A percentile compares a stretch with the other conserved stretches of the same genome.
Conservation (phyloP, 768 basidiomycete genomes). For the Gelatoporia subvermispora region DNA sequence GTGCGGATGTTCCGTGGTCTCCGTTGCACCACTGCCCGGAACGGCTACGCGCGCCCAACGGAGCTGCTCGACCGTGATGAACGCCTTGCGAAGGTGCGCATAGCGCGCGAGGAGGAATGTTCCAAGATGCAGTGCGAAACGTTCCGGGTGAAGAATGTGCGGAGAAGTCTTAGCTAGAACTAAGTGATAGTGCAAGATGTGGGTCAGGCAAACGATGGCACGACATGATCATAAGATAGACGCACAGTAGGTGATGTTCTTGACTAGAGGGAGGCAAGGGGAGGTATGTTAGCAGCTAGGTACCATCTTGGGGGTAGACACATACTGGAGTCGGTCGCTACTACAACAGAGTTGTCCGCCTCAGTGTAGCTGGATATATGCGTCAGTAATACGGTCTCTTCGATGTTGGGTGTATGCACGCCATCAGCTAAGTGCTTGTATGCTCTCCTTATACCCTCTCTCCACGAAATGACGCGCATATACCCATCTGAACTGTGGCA, state of each 20-base stretch:
- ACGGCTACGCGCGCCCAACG: constrained; percentile 80
- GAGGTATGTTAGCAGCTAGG: neutral
- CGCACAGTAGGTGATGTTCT: constrained; percentile 37
- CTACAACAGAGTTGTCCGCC: constrained; percentile 83
- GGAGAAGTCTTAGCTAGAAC: constrained; percentile 88
- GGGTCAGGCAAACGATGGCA: neutral
- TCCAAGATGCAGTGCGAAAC: constrained; percentile 84
- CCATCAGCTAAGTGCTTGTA: too few species aligned
- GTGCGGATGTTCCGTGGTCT: constrained; percentile 59
- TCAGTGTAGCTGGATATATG: constrained; percentile 63
- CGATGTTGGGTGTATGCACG: too few species aligned
- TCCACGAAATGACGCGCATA: too few species aligned
- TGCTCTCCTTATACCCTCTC: too few species aligned
- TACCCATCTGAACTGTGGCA: too few species aligned
- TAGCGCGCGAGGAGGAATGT: constrained; percentile 81
- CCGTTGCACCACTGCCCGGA: constrained; percentile 18
- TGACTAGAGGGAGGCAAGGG: constrained; percentile 22
- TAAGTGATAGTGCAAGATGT: constrained; percentile 20
- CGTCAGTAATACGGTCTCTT: too few species aligned
- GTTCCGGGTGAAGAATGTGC: constrained; percentile 75
- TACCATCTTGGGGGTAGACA: neutral
- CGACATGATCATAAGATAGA: constrained; percentile 1
- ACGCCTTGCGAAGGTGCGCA: constrained; percentile 64
- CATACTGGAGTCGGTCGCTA: constrained; percentile 90
- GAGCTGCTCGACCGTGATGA: constrained; percentile 70